Percentiles rank a stretch among this genome's conserved stretches.
Conservation (phyloP, 2,329 filamentous ascomycete species). For the Penicillium janthinellum region DNA sequence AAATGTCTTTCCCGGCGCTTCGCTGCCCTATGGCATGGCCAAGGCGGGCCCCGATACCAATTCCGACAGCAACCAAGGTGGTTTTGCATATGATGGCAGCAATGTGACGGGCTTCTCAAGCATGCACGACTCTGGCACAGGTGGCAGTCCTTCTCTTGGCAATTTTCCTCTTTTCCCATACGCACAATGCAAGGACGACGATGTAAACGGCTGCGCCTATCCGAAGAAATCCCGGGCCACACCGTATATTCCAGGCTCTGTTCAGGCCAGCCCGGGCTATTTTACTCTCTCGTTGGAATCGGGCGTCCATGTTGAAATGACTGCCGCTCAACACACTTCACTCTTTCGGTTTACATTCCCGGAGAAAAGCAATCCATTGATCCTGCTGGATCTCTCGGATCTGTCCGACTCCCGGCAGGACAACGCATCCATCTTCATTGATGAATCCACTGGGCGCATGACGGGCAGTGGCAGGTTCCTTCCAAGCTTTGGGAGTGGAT, state of each 20-base stretch:
- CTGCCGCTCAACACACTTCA: constrained; percentile 62
- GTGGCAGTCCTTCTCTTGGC: constrained; percentile 63
- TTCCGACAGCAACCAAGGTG: constrained; percentile 55
- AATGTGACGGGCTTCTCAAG: constrained; percentile 54
- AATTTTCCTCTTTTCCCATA: constrained; percentile 75
- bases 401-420: constrained; percentile 61
- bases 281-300: constrained; percentile 63
- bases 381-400: constrained; percentile 67
- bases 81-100: constrained; percentile 56
- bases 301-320: constrained; percentile 66
- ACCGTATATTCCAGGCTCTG: constrained; percentile 52
- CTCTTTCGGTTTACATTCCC: constrained; percentile 68
- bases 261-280: constrained; percentile 65
- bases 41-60: constrained; percentile 60
- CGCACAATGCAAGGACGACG: constrained; percentile 59
- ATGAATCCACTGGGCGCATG: constrained; percentile 60
- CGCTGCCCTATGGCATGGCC: constrained; percentile 57
- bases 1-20: constrained; percentile 60
- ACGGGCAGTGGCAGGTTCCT: constrained; percentile 62
- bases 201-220: constrained; percentile 64
- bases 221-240: constrained; percentile 56
- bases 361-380: constrained; percentile 53
- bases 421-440: constrained; percentile 62
- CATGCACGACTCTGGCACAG: constrained; percentile 56
- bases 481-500: constrained; percentile 66